Base-by-base conservation (phyloP, 768 basidiomycete genomes). In the Coprinellus micaceus region DNA sequence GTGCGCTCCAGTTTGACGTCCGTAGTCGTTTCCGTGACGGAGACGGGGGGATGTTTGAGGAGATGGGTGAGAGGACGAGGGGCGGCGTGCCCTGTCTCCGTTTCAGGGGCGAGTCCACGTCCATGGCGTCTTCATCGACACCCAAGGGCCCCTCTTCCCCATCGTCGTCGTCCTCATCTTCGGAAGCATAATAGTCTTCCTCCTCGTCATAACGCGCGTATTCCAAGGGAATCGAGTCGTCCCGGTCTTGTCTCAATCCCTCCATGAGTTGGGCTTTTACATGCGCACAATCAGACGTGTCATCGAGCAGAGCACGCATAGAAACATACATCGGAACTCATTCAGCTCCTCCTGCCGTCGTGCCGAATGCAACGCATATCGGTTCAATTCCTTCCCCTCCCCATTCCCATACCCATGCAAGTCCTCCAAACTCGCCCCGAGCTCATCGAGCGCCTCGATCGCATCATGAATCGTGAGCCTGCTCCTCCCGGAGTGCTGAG, bases 391-490 rank as follows among this genome's bases (percentile, higher is more conserved):
- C 63, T 74, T 75, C 19, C 81, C 89, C 68, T 92, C 90, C 1
- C 80, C 74, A n/a, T 70, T 66, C 52, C 77, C 80, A 63, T 88
- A 91, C 56, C 87, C 86, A 24, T 65, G 71, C 53, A 94, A 72
- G 66, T 94, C 91, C 7, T 88, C 82, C 22, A 89, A 55, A 41
- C 76, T 79, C 1, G 89, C 78, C 17, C 91, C 91, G 15, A 92
- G 74, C 53, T 92, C 90, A n/a, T 82, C 82, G 26, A 94, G 73
- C 10, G 86, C 89, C 12, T 74, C 74, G 2, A 85, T 63, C 5
- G 83, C 82, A 69, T 94, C 91, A 53, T 76, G 72, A 0, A 78
- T 71, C 15, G 80, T 80, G 19, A 90, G 66, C 22, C 71, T 72
- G 2, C 78, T 76, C 47, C 91, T 72, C n/a, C 88, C 90, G 1